Evolutionary conservation across 768 basidiomycete species (phyloP), one percentile per base, ranked within the genome.

Genomic region (Lactarius trivialis): DNA sequence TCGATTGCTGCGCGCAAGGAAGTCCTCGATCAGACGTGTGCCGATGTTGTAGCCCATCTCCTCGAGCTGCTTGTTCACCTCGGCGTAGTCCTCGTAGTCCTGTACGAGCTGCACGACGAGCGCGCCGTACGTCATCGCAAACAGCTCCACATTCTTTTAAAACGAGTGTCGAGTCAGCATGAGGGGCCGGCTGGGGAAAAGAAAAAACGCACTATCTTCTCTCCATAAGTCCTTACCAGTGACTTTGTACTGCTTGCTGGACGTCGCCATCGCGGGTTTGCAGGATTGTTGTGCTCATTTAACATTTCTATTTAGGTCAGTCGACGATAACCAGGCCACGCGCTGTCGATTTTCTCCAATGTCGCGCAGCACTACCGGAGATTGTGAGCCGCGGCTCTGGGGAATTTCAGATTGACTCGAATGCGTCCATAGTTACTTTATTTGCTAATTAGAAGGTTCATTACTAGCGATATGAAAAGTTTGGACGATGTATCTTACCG

Each of bases 1-100:
- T 86, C 77, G 72, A n/a, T 82, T 85, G 65, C 93, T 94, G 71
- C 91, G 85, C 26, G 97, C 96, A 51, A 99, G 81, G 70, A 99
- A 97, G 71, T 99, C 97, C 71, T 99, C 97, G 61, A 99, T 97
- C 58, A 99, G 76, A n/a, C n/a, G n/a, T n/a, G n/a, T n/a, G n/a
- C n/a, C n/a, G n/a, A n/a, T n/a, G n/a, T n/a, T n/a, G n/a, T n/a
- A n/a, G n/a, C n/a, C n/a, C n/a, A n/a, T n/a, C n/a, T n/a, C n/a
- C n/a, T n/a, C n/a, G n/a, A n/a, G n/a, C n/a, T n/a, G n/a, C n/a
- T n/a, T n/a, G n/a, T n/a, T n/a, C n/a, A n/a, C n/a, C n/a, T n/a
- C n/a, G n/a, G n/a, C n/a, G n/a, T n/a, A n/a, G n/a, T n/a, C n/a
- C n/a, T n/a, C n/a, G n/a, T n/a, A n/a, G n/a, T n/a, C n/a, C n/a